phyloP scores from a whole-genome alignment of 202 grass and related monocot genomes.

The Bolboschoenoplectus hybrid region DNA sequence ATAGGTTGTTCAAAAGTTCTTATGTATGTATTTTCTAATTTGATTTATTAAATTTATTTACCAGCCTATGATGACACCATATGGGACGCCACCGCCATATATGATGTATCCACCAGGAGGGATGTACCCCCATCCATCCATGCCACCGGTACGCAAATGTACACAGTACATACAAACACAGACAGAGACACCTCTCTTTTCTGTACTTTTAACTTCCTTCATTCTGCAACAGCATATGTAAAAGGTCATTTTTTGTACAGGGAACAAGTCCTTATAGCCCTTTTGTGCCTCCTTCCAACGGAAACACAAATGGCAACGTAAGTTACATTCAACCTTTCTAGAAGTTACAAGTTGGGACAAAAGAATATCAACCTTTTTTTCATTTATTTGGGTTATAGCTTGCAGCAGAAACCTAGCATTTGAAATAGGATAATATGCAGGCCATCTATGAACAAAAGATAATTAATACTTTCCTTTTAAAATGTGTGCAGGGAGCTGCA shows the following conservation, averaged over 20 bases:
- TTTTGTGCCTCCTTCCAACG: slow-evolving; percentile 47
- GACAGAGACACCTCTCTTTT: background rate
- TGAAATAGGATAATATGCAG: background rate
- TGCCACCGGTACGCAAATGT: slow-evolving; percentile 48
- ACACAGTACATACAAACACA: slow-evolving; percentile 19
- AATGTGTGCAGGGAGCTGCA: slow-evolving; percentile 40
- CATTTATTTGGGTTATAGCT: slow-evolving; percentile 1
- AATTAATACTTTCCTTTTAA: background rate
- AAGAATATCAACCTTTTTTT: slow-evolving; percentile 9
- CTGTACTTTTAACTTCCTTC: background rate
- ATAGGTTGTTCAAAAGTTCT: background rate
- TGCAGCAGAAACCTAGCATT: background rate
- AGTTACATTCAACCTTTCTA: slow-evolving; percentile 31
- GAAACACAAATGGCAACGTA: slow-evolving; percentile 48
- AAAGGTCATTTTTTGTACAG: slow-evolving; percentile 33
- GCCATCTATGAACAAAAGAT: background rate
- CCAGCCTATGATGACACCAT: slow-evolving; percentile 55
- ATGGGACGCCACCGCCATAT: slow-evolving; percentile 56
- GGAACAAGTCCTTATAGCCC: slow-evolving; percentile 49
- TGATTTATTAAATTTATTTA: slow-evolving; percentile 37
- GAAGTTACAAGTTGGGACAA: background rate
- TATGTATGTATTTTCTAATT: background rate
- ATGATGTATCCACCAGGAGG: slow-evolving; percentile 58
- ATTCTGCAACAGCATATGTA: slow-evolving; percentile 16
- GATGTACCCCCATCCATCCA: slow-evolving; percentile 55